phyloP scores from a whole-genome alignment of 768 basidiomycete genomes.

The Hemileccinum impolitum region DNA sequence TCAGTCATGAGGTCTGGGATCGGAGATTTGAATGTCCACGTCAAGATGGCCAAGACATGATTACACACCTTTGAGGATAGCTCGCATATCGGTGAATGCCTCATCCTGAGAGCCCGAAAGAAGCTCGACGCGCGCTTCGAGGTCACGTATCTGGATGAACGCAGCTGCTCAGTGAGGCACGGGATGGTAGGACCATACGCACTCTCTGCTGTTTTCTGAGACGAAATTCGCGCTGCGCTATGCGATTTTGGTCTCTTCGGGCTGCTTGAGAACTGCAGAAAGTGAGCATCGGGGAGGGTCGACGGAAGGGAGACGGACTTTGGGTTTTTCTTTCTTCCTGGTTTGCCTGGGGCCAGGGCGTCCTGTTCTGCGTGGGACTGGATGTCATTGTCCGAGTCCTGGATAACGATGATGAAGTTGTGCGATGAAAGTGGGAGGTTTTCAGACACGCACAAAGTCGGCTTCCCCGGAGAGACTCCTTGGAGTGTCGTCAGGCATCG shows the following conservation, averaged over 20 bases:
- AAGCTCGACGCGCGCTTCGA: conserved; percentile 93
- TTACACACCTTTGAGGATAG: conserved; percentile 67
- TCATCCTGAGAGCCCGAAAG: conserved; percentile 92
- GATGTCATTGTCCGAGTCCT: conserved; percentile 72
- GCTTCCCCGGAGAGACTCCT: conserved; percentile 65
- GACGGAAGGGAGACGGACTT: conserved; percentile 48
- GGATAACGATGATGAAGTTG: conserved; percentile 8
- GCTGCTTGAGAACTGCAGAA: conserved; percentile 76
- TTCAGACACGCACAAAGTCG: conserved; percentile 42
- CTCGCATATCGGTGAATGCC: conserved; percentile 76
- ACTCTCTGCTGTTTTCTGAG: conserved; percentile 88
- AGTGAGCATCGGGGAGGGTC: conserved; percentile 13
- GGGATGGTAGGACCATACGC: conserved; percentile 14
- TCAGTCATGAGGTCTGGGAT: conserved; percentile 79
- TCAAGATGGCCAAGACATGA: not conserved
- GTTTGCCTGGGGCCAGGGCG: conserved; percentile 25
- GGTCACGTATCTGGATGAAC: conserved; percentile 75
- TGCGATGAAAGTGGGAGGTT: conserved; percentile 10
- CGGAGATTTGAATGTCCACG: conserved; percentile 4
- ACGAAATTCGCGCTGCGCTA: conserved; percentile 92
- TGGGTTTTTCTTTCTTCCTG: conserved; percentile 87
- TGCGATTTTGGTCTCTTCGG: conserved; percentile 83
- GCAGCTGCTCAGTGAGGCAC: conserved; percentile 2
- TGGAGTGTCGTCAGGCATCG: conserved; percentile 49
- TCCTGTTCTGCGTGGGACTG: conserved; percentile 45